Evolutionary conservation across 257 asterid species (phyloP).

Genomic region (Agastache rugosa): DNA sequence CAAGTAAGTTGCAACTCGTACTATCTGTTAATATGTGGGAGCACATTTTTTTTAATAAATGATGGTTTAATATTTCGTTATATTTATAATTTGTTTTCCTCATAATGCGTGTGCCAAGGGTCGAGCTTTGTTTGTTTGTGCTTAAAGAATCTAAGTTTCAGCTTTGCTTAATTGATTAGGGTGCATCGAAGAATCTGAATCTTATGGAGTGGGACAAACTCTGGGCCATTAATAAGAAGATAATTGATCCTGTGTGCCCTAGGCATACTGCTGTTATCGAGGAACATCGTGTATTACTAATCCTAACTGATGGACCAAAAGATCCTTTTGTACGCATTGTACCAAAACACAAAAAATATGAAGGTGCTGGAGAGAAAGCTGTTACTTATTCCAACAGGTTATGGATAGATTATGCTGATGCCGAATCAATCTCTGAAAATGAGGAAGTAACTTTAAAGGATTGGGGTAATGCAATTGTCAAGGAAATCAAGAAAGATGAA

Average conservation of each 20-base stretch:
- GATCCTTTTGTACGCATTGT: slow-evolving; percentile 72
- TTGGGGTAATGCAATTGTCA: slow-evolving; percentile 93
- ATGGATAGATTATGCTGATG: slow-evolving; percentile 91
- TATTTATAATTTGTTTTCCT: neutral
- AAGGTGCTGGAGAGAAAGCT: slow-evolving; percentile 92
- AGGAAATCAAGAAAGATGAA: slow-evolving; percentile 78
- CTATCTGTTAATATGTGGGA: slow-evolving; percentile 2
- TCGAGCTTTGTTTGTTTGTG: slow-evolving; percentile 20
- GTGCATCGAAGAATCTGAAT: slow-evolving; percentile 99
- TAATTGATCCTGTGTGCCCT: slow-evolving; percentile 93
- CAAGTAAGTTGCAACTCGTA: slow-evolving; percentile 56
- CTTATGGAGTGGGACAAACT: slow-evolving; percentile 99
- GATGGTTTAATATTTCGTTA: neutral
- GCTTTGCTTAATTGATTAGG: slow-evolving; percentile 50
- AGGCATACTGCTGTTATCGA: slow-evolving; percentile 90
- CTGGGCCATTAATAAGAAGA: slow-evolving; percentile 95
- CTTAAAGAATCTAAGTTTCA: slow-evolving; percentile 26
- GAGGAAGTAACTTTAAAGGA: slow-evolving; percentile 96
- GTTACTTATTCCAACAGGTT: slow-evolving; percentile 71
- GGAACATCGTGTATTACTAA: slow-evolving; percentile 59
- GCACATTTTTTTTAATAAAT: neutral
- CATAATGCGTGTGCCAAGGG: neutral
- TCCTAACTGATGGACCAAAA: slow-evolving; percentile 78
- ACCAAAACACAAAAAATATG: slow-evolving; percentile 83
- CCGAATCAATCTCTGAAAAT: slow-evolving; percentile 63